Evolutionary conservation across 768 basidiomycete genomes (phyloP), one percentile per base, ranked within the genome.

Genomic region (Mycena kentingensis): DNA sequence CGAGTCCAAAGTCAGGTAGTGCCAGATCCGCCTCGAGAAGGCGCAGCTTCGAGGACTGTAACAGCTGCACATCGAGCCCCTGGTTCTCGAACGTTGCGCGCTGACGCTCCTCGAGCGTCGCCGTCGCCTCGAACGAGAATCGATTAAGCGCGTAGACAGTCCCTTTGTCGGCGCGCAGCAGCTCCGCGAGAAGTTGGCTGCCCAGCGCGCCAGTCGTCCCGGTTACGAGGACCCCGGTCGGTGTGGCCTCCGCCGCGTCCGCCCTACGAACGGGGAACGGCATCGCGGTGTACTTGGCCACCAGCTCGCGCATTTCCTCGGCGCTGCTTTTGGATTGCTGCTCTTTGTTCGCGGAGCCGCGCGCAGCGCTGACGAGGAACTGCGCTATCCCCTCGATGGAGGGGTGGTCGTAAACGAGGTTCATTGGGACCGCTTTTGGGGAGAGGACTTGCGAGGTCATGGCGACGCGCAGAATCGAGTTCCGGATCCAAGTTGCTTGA

Each of bases 121-220:
- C 24, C 11, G 25, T 46, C 10, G 46, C n/a, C n/a, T n/a, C n/a
- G n/a, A n/a, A n/a, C n/a, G n/a, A 18, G 13, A 3, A 47, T 56
- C 62, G 52, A 41, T 72, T 71, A 13, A 72, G 42, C 0, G 68
- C 71, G 41, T 70, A 71, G 3, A 75, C 61, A 22, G 25, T 49
- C 5, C 54, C 34, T 6, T 70, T 52, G 2, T 50, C 49, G 3
- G 50, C 37, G 6, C 31, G 34, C 25, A 70, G 50, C 22, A 73
- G 60, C 18, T 55, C 51, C 3, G 62, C 62, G 8, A 75, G 56
- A 10, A 71, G 25, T 32, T 63, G 59, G 1, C 62, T 58, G 11
- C 73, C 74, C 16, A 75, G 55, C 5, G 63, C 60, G 2, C 70
- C 70, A 4, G 70, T 73, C 11, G 69, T 73, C 0, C 71, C 72